Conservation (phyloP, 2,329 filamentous ascomycete species). For the Hymenoscyphus linearis region DNA sequence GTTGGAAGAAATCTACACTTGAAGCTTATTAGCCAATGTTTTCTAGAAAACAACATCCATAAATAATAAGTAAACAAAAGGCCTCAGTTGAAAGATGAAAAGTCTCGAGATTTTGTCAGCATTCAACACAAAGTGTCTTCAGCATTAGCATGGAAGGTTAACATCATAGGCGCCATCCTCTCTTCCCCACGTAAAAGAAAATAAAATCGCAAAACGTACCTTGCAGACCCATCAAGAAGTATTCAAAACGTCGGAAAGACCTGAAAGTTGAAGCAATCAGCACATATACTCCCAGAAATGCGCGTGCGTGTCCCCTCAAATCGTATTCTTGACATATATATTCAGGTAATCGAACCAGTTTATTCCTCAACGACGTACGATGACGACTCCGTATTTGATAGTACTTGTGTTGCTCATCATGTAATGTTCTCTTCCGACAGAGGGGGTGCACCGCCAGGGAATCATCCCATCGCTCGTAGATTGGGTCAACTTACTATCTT, state of each 20-base stretch:
- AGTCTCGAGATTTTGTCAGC: conserved; percentile 65
- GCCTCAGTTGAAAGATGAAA: conserved; percentile 82
- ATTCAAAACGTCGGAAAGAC: not conserved
- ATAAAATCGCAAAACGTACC: conserved; percentile 11
- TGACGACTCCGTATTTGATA: conserved; percentile 40
- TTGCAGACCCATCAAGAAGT: not conserved
- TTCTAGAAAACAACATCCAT: not conserved
- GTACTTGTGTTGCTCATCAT: conserved; percentile 40
- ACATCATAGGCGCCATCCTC: conserved; percentile 52
- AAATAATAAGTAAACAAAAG: conserved; percentile 14
- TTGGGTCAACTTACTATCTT: not conserved
- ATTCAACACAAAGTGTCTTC: conserved; percentile 47
- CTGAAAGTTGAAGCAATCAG: not conserved
- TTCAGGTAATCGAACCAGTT: conserved; percentile 37
- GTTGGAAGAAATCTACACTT: not conserved
- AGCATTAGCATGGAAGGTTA: conserved; percentile 75
- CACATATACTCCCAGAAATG: conserved; percentile 3
- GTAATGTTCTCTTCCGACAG: not conserved
- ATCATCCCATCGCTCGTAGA: not conserved
- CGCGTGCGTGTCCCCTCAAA: not conserved
- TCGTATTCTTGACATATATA: not conserved
- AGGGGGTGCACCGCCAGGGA: not conserved
- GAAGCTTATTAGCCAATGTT: not conserved
- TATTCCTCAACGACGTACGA: conserved; percentile 28
- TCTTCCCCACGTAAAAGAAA: not conserved